phyloP scores from a whole-genome alignment of 2,329 filamentous ascomycete genomes.

The Colletotrichum falcatum region DNA sequence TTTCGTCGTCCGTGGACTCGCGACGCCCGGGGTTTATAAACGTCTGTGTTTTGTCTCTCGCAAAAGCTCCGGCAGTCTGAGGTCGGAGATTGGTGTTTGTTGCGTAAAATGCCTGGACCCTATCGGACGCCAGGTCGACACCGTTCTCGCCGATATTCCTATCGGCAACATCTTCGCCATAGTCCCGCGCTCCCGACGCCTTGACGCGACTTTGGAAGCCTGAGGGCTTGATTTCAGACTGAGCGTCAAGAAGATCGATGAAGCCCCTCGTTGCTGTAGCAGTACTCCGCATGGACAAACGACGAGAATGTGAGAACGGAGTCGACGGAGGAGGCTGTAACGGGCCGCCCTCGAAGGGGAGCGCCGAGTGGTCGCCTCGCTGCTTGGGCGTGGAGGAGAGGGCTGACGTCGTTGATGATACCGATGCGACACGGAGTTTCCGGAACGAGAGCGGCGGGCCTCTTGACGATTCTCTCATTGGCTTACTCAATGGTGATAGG shows the following conservation, averaged over 20 bases:
- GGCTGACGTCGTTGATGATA: slow-evolving; percentile 21
- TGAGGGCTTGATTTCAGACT: slow-evolving; percentile 61
- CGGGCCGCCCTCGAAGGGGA: slow-evolving; percentile 20
- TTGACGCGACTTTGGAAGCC: slow-evolving; percentile 62
- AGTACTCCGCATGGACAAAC: slow-evolving; percentile 50
- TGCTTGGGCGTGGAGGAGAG: slow-evolving; percentile 20
- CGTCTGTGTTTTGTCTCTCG: slow-evolving; percentile 41
- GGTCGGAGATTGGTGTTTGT: slow-evolving; percentile 30
- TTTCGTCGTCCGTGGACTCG: slow-evolving; percentile 12
- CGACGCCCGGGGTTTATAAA: slow-evolving; percentile 24
- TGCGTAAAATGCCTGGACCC: slow-evolving; percentile 53
- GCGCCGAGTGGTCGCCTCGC: slow-evolving; percentile 4
- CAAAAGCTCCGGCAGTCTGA: slow-evolving; percentile 39
- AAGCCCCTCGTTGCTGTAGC: slow-evolving; percentile 47
- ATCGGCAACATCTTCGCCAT: slow-evolving; percentile 75
- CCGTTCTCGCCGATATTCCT: slow-evolving; percentile 63
- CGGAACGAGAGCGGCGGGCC: slow-evolving; percentile 40
- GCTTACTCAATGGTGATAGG: slow-evolving; percentile 23
- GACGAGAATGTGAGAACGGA: slow-evolving; percentile 46
- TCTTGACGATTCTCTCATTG: slow-evolving; percentile 40
- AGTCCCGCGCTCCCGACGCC: slow-evolving; percentile 64
- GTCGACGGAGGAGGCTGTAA: slow-evolving; percentile 42
- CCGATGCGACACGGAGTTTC: slow-evolving; percentile 34
- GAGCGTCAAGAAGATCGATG: slow-evolving; percentile 70
- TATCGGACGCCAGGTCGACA: slow-evolving; percentile 49